A percentile compares a stretch with the other conserved stretches of the same genome.
phyloP scores from a whole-genome alignment of 1,139 yeast species.

The Ogataea hybrid region DNA sequence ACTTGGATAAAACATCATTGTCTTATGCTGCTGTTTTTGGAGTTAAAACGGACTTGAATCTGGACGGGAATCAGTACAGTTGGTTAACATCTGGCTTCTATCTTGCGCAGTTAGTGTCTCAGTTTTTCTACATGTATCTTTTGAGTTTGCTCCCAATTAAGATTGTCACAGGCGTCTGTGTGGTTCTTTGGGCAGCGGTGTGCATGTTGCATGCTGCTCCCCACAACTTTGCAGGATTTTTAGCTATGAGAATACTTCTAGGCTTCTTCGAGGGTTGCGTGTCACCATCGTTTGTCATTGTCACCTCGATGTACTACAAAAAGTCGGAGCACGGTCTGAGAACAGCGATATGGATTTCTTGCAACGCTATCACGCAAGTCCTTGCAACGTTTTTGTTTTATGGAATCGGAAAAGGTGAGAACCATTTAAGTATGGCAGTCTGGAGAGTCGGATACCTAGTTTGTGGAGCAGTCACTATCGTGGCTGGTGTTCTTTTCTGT shows the following conservation, averaged over 20 bases:
- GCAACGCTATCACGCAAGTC: conserved; percentile 25
- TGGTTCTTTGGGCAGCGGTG: conserved; percentile 22
- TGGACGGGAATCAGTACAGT: conserved; percentile 22
- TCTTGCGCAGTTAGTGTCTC: conserved; percentile 44
- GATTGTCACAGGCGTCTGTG: conserved; percentile 12
- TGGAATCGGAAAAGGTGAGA: conserved; percentile 27
- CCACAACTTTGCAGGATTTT: conserved; percentile 33
- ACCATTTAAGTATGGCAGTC: conserved; percentile 39
- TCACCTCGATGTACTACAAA: conserved; percentile 28
- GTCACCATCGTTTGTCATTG: conserved; percentile 30
- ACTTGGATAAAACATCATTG: conserved; percentile 36
- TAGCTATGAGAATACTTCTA: conserved; percentile 35
- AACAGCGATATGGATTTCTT: conserved; percentile 23
- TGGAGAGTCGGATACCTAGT: conserved; percentile 49
- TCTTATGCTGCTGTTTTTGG: conserved; percentile 22
- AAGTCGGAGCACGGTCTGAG: conserved; percentile 27
- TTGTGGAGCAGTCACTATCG: conserved; percentile 43
- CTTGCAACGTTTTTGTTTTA: conserved; percentile 19
- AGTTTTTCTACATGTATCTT: conserved; percentile 14
- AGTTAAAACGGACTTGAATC: conserved; percentile 16
- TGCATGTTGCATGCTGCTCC: conserved; percentile 32
- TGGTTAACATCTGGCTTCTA: conserved; percentile 60
- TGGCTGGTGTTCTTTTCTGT: conserved; percentile 44
- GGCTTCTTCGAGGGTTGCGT: conserved; percentile 34
- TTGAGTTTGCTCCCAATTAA: conserved; percentile 20